phyloP scores from a whole-genome alignment of 768 basidiomycete species.

The Sporobolomyces phaffii region DNA sequence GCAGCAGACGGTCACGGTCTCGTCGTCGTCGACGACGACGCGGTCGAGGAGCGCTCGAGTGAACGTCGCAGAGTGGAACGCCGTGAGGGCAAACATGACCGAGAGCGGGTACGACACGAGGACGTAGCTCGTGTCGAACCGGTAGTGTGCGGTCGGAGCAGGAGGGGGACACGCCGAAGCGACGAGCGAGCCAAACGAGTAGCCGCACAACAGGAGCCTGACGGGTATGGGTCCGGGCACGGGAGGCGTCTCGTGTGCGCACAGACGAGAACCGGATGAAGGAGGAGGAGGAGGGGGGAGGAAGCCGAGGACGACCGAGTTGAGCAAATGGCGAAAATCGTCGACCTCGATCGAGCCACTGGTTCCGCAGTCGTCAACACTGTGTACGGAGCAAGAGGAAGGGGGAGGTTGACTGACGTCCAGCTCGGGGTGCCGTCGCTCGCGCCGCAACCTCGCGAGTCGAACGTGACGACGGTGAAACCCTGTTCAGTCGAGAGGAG shows the following conservation, averaged over 20 bases:
- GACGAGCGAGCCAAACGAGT: conserved; percentile 39
- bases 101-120: conserved; percentile 41
- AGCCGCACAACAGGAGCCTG: conserved; percentile 33
- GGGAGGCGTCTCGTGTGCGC: neutral
- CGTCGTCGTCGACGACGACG: neutral
- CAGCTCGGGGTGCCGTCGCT: conserved; percentile 12
- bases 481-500: neutral
- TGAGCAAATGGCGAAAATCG: conserved; percentile 30
- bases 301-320: conserved; percentile 21
- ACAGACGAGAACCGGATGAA: too few species aligned
- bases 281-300: neutral
- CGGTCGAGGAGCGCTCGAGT: neutral
- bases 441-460: conserved; percentile 12
- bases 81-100: conserved; percentile 40
- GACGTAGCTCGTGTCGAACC: conserved; percentile 23
- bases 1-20: conserved; percentile 1
- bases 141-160: neutral
- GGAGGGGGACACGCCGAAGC: conserved; percentile 23
- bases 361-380: neutral
- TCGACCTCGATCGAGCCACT: conserved; percentile 26
- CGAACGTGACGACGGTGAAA: conserved; percentile 6
- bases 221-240: neutral
- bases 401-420: conserved; percentile 35
- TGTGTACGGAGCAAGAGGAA: neutral
- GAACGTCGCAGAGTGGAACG: conserved; percentile 15